A percentile compares a stretch with the other conserved stretches of the same genome.
Evolutionary conservation across 2,329 filamentous ascomycete genomes (phyloP).

Genomic region (Calonectria honghensis): DNA sequence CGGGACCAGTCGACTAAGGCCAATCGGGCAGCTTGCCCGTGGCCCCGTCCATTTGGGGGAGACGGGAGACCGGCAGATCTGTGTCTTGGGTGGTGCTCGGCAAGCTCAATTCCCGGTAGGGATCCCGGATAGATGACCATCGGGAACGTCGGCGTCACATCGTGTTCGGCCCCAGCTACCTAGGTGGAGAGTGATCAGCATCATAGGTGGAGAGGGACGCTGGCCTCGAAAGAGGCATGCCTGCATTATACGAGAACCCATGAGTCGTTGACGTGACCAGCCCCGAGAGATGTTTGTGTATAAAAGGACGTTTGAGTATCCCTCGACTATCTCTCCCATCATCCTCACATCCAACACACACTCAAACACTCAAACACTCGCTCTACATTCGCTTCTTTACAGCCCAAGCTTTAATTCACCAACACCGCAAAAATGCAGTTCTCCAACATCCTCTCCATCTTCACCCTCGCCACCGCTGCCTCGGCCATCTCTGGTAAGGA

Average conservation of each 20-base stretch:
- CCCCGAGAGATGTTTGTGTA: not conserved
- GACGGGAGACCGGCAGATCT: not conserved
- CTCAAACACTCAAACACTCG: conserved; percentile 20
- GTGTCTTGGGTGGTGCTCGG: not conserved
- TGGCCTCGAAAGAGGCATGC: conserved; percentile 1
- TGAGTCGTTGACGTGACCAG: not conserved
- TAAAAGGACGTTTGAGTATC: not conserved
- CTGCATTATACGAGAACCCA: conserved; percentile 6
- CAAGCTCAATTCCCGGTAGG: not conserved
- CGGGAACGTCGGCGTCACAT: not conserved
- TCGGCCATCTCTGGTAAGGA: conserved; percentile 60
- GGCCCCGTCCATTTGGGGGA: not conserved
- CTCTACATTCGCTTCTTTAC: conserved; percentile 6
- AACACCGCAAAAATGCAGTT: conserved; percentile 65
- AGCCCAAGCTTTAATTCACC: conserved; percentile 40
- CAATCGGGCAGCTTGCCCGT: conserved; percentile 2
- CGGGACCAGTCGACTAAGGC: not conserved
- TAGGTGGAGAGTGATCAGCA: not conserved
- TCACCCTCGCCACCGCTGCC: conserved; percentile 61
- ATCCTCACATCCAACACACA: conserved; percentile 26
- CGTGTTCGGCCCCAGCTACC: not conserved
- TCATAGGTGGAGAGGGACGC: not conserved
- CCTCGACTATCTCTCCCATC: not conserved
- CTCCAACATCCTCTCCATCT: conserved; percentile 62
- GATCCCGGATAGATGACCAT: not conserved